Evolutionary conservation across 805 yeast genomes (phyloP), one percentile per base, ranked within the genome.

Genomic region (Suhomyces pyralidae): DNA sequence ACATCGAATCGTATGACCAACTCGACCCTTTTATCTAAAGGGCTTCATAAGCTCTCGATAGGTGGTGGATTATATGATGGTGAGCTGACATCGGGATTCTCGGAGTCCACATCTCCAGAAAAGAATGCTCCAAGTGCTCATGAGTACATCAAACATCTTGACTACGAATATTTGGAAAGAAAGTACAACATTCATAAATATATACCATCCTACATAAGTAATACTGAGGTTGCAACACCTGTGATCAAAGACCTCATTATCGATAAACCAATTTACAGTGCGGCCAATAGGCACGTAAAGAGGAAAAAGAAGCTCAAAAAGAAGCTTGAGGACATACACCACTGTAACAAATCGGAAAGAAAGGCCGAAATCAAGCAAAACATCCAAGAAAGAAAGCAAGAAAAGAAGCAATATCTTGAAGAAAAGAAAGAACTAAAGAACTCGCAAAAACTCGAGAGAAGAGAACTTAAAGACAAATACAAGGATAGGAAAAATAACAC

Each of bases 231-330:
- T 14, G 57, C 67, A 17, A 74, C 80, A 2, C 79, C 80, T 3
- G 58, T 61, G n/a, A 62, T 75, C 49, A 61, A 61, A 51, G 64
- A 60, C 25, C 58, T 71, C 61, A 64, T 75, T 9, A 54, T 56
- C 12, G 68, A 71, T 48, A 73, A 71, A 55, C 80, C 79, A 5
- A 73, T 75, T 17, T 75, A 75, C 53, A 62, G 68, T 17, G 69
- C 71, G 28, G 79, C 77, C 20, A 69, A 70, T 56, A 61, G 65
- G 50, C 73, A 66, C 50, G 57, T 67, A 5, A 61, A 59, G 51
- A 56, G 55, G 46, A 61, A 58, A 53, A 57, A 54, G 53, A 61
- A 46, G 20, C 45, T 38, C 46, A 47, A 47, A 43, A 32, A 47
- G 36, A 19, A 48, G 45, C 47, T 55, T 45, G 48, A 15, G 28